phyloP scores from a whole-genome alignment of 768 basidiomycete species.

The Leucocoprinus birnbaumii region DNA sequence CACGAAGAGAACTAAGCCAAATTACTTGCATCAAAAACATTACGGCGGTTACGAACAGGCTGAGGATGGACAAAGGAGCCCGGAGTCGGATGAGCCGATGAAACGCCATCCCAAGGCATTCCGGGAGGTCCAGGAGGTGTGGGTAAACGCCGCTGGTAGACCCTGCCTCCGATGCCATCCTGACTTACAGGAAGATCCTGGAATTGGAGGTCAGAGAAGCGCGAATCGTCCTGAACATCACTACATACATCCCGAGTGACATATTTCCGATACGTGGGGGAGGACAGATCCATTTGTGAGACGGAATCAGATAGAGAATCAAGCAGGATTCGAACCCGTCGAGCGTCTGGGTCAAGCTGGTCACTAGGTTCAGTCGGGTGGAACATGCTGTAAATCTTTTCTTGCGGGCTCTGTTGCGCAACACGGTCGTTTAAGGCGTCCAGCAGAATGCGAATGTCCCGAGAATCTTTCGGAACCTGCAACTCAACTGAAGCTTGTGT shows the following conservation, averaged over 20 bases:
- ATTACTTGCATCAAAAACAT: neutral
- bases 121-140: conserved; percentile 8
- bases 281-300: neutral
- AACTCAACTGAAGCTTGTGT: neutral
- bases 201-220: too few relatives aligned
- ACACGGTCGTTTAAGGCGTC: conserved; percentile 17
- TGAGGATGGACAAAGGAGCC: neutral
- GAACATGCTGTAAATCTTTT: neutral
- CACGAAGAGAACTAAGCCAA: neutral
- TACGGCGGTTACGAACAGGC: neutral
- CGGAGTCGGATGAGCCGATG: neutral
- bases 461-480: neutral
- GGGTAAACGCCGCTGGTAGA: conserved; percentile 2
- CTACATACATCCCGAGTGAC: neutral
- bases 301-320: conserved; percentile 4
- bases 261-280: conserved; percentile 1
- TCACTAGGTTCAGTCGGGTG: neutral
- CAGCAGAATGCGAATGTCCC: conserved; percentile 18
- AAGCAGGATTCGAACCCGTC: neutral
- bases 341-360: neutral
- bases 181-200: too few relatives aligned
- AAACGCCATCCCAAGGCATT: neutral
- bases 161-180: neutral
- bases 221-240: neutral
- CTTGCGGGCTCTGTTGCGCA: neutral